Evolutionary conservation across 768 basidiomycete species (phyloP).

Genomic region (Asterophora parasitica): DNA sequence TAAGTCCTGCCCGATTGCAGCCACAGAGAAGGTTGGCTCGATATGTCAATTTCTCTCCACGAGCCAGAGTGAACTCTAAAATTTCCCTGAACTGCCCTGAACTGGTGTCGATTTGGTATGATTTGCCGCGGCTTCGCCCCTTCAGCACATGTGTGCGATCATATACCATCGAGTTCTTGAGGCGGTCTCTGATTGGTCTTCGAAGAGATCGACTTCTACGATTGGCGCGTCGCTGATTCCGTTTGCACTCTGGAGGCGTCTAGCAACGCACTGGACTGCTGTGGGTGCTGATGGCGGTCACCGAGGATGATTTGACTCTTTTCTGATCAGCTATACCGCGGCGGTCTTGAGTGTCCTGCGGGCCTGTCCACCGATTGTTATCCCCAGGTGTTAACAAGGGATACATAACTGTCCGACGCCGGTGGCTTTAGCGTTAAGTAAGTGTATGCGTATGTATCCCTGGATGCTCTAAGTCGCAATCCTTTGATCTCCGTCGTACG

Average conservation of each 20-base stretch:
- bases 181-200: background rate
- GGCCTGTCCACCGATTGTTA: background rate
- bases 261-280: background rate
- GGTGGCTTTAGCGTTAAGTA: background rate
- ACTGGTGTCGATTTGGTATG: background rate
- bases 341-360: background rate
- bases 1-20: constrained; percentile 8
- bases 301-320: background rate
- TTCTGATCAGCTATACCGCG: background rate
- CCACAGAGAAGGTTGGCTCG: constrained; percentile 2
- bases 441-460: background rate
- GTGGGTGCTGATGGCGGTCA: background rate
- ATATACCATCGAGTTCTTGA: background rate
- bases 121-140: background rate
- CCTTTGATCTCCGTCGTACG: background rate
- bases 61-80: constrained; percentile 8
- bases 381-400: background rate
- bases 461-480: background rate
- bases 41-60: constrained; percentile 12
- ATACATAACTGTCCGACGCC: background rate
- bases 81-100: background rate
- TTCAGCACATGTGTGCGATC: background rate
- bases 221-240: background rate
- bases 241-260: background rate
- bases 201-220: background rate